Conservation (phyloP, 2,329 filamentous ascomycete species). For the Dactylellina haptotyla region DNA sequence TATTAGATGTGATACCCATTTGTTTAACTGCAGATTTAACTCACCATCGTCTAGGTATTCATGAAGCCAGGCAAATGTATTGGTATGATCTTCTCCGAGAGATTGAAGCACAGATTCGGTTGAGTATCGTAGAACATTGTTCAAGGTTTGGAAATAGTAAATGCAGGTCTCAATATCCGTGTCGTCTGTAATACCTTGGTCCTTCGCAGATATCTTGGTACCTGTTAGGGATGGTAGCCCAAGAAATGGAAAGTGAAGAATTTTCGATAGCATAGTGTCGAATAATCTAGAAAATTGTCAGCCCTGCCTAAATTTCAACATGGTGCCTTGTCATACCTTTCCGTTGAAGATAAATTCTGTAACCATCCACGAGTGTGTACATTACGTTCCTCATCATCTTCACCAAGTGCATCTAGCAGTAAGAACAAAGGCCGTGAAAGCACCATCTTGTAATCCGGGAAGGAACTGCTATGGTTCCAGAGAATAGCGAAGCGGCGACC, state of each 20-base stretch:
- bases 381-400: conserved; percentile 77
- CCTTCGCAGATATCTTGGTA: conserved; percentile 56
- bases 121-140: conserved; percentile 73
- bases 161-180: conserved; percentile 80
- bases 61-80: conserved; percentile 31
- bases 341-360: conserved; percentile 69
- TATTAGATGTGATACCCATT: conserved; percentile 59
- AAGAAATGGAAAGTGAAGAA: conserved; percentile 69
- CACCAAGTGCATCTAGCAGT: conserved; percentile 78
- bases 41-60: conserved; percentile 55
- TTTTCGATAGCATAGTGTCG: conserved; percentile 70
- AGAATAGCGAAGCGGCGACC: conserved; percentile 77
- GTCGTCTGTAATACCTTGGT: conserved; percentile 64
- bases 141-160: conserved; percentile 80
- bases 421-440: conserved; percentile 83
- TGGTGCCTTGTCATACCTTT: conserved; percentile 57
- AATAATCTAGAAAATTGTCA: conserved; percentile 66
- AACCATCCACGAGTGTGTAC: conserved; percentile 85
- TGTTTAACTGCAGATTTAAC: conserved; percentile 61
- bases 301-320: too few relatives aligned
- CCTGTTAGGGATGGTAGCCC: conserved; percentile 56
- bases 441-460: conserved; percentile 71
- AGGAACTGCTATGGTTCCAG: conserved; percentile 77
- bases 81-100: conserved; percentile 25
- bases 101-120: conserved; percentile 37